These are phyloP conservation scores for Lodderomyces margitis DNA, from an alignment of 1,139 yeast species.

Conservation along the genomic window DNA sequence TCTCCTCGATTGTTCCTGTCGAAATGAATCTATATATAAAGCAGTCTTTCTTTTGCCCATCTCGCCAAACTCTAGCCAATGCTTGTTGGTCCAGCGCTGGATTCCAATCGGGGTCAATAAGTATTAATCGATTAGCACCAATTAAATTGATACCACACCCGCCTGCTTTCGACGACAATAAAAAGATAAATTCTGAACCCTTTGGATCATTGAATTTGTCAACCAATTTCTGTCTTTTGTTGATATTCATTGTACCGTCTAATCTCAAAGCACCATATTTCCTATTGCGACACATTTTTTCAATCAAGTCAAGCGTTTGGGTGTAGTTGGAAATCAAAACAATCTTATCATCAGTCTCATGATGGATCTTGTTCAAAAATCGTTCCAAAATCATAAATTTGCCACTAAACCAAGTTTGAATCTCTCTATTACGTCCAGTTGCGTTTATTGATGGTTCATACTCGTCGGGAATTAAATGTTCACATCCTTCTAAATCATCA, in stretches of 20 bases:
- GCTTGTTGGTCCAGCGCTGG: slow-evolving; percentile 99
- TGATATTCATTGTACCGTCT: slow-evolving; percentile 91
- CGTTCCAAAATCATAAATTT: slow-evolving; percentile 68
- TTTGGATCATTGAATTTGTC: slow-evolving; percentile 90
- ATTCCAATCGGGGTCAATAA: slow-evolving; percentile 98
- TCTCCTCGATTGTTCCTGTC: slow-evolving; percentile 95
- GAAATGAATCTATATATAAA: slow-evolving; percentile 90
- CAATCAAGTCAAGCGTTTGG: slow-evolving; percentile 88
- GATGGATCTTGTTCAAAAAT: slow-evolving; percentile 70
- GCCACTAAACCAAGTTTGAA: slow-evolving; percentile 60
- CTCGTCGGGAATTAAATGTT: slow-evolving; percentile 68
- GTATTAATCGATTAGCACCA: slow-evolving; percentile 88
- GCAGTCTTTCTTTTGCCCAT: slow-evolving; percentile 96
- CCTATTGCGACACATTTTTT: slow-evolving; percentile 72
- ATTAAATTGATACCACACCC: slow-evolving; percentile 98
- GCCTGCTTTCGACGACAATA: slow-evolving; percentile 94
- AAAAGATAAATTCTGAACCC: slow-evolving; percentile 81
- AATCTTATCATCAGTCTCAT: slow-evolving; percentile 88
- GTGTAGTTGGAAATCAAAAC: slow-evolving; percentile 94
- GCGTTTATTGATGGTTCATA: slow-evolving; percentile 42
- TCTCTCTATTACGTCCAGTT: slow-evolving; percentile 47
- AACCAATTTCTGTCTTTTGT: slow-evolving; percentile 89
- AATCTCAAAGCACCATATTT: slow-evolving; percentile 79
- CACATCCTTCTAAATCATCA: slow-evolving; percentile 71
- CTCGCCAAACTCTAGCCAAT: slow-evolving; percentile 97